These are phyloP conservation scores for Dictyostelium firmibasis DNA, from an alignment of 78 protist species.

Conservation along the genomic window DNA sequence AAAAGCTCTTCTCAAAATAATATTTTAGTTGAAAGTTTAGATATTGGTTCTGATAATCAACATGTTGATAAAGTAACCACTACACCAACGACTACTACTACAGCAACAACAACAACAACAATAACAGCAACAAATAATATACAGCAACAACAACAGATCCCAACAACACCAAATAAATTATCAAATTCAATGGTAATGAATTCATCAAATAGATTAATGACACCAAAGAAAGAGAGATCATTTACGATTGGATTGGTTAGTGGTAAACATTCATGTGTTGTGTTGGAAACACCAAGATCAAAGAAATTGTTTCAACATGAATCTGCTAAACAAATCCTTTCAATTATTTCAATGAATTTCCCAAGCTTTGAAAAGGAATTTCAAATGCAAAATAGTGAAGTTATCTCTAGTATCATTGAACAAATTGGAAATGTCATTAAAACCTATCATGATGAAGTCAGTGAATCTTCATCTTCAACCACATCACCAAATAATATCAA, in stretches of 20 bases:
- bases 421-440: neutral
- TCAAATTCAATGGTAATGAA: neutral
- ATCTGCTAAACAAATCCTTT: constrained; percentile 15
- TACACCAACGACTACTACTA: neutral
- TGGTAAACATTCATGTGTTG: constrained; percentile 60
- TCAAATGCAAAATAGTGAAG: constrained; percentile 14
- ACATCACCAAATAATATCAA: neutral
- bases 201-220: neutral
- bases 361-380: constrained; percentile 53
- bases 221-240: constrained; percentile 47
- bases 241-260: constrained; percentile 59
- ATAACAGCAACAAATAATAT: neutral
- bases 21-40: neutral
- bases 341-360: neutral
- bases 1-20: neutral
- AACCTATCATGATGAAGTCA: neutral
- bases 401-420: neutral
- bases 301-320: neutral
- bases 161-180: neutral
- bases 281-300: constrained; percentile 10
- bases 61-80: neutral
- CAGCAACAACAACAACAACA: constrained; percentile 9
- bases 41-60: neutral
- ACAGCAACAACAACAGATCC: neutral
- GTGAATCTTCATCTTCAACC: neutral